Evolutionary conservation across 2,329 filamentous ascomycete genomes (phyloP), one percentile per base, ranked within the genome.

Genomic region (Exophiala oligosperma): DNA sequence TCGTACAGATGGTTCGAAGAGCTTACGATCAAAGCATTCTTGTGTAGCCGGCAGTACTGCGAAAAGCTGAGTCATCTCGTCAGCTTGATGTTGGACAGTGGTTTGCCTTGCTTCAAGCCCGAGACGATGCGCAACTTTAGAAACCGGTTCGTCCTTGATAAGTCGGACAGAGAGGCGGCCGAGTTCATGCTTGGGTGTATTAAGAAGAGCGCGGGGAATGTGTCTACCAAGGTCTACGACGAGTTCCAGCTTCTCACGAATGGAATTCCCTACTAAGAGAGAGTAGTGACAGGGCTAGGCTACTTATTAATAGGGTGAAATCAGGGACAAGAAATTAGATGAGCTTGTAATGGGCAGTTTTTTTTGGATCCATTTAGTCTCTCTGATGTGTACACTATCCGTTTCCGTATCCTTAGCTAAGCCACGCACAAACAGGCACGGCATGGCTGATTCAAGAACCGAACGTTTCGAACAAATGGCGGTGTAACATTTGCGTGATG

Each of bases 241-340:
- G 91, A 96, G 74, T 99, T 97, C 81, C 94, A 99, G 79, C 79
- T 97, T 69, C 78, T 97, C 76, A 97, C 94, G 32, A 97, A 99
- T 71, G 94, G 93, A 5, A 99, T 99, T 73, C 94, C 94, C 35
- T 97, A 95, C 71, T 96, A 82, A 51, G 32, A 17, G 40, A 43
- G 17, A 23, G 7, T 43, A n/a, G 17, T 3, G 32, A 9, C 26
- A 4, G 26, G 32, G 32, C 32, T 53, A 32, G 29, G 26, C 17
- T 26, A 17, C 29, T 44, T 17, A 17, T 17, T 17, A 17, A 17
- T 17, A 17, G 21, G 11, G 9, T 29, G 4, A 9, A 37, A 35
- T 11, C 4, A 37, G 48, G 4, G 24, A 23, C 17, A 49, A 21
- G 17, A 17, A 23, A 43, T 9, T 43, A 23, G 11, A 43, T 43